phyloP scores from a whole-genome alignment of 2,329 filamentous ascomycete genomes.

The Aspergillus neoniger region DNA sequence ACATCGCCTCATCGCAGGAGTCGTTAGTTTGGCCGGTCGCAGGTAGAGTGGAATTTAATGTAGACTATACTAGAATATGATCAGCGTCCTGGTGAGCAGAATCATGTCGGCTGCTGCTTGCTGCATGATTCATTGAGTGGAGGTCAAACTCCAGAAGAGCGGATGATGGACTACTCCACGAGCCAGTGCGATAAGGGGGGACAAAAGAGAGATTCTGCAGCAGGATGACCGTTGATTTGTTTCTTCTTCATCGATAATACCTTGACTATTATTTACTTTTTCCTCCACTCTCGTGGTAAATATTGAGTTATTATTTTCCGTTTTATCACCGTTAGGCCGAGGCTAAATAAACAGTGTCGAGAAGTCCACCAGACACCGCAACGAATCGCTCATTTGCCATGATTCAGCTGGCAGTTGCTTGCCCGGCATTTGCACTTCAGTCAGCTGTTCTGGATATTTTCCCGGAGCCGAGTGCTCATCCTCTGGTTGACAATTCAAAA shows the following conservation, averaged over 20 bases:
- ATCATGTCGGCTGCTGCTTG: not conserved
- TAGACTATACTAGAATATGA: not conserved
- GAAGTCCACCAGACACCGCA: not conserved
- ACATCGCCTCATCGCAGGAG: not conserved
- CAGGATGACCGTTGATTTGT: not conserved
- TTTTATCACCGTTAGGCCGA: not conserved
- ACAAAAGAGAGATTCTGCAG: not conserved
- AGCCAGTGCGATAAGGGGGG: not conserved
- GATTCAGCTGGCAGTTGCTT: not conserved
- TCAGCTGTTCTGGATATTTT: not conserved
- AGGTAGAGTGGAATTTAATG: not conserved
- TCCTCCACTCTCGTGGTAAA: not conserved
- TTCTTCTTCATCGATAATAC: not conserved
- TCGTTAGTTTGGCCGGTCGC: not conserved
- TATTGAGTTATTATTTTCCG: not conserved
- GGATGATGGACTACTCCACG: not conserved
- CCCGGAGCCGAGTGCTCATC: not conserved
- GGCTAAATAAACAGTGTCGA: not conserved
- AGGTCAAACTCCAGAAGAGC: not conserved
- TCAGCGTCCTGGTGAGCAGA: not conserved
- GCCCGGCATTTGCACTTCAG: not conserved
- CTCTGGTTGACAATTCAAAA: not conserved
- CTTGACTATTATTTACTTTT: not conserved
- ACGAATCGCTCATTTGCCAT: not conserved
- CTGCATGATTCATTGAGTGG: not conserved